These are phyloP conservation scores for Farysia itapuensis DNA, from an alignment of 1,284 basidiomycete species.

Conservation along the genomic window DNA sequence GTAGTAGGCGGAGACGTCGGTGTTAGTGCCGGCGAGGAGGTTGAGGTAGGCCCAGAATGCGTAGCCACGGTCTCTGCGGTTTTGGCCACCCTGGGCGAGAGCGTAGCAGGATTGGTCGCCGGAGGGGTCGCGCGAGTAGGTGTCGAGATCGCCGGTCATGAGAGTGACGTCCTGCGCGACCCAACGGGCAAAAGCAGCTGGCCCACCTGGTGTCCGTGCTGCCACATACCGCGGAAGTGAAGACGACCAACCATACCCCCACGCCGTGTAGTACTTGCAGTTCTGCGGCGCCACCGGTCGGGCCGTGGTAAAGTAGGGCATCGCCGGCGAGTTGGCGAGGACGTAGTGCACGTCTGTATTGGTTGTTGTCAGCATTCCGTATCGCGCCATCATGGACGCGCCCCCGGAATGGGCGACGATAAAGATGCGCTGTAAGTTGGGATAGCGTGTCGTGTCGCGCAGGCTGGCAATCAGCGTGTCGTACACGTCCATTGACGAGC, in stretches of 20 bases:
- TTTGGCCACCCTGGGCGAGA: constrained; percentile 36
- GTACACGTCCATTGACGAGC: constrained; percentile 40
- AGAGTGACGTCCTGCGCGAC: constrained; percentile 18
- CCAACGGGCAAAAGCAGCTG: constrained; percentile 7
- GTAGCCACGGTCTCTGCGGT: constrained; percentile 43
- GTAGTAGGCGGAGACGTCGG: constrained; percentile 29
- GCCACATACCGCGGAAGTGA: constrained; percentile 17
- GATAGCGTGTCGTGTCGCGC: constrained; percentile 22
- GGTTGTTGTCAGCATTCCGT: constrained; percentile 24
- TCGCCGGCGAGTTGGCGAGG: constrained; percentile 34
- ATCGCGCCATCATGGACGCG: constrained; percentile 29
- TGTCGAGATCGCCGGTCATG: constrained; percentile 29
- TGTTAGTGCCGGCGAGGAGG: constrained; percentile 34
- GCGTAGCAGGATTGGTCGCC: constrained; percentile 31
- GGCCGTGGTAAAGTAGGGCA: constrained; percentile 40
- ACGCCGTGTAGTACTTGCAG: constrained; percentile 15
- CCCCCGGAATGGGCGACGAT: constrained; percentile 37
- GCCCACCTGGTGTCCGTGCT: constrained; percentile 1
- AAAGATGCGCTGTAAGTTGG: constrained; percentile 20
- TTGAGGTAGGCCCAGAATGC: constrained; percentile 47
- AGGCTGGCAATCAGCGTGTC: constrained; percentile 25
- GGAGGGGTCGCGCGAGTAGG: constrained; percentile 12
- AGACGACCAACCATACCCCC: constrained; percentile 25
- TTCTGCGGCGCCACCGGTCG: constrained; percentile 6
- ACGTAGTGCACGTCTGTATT: constrained; percentile 13